phyloP scores from a whole-genome alignment of 2,329 filamentous ascomycete species.

The Cladosporium oxysporum region DNA sequence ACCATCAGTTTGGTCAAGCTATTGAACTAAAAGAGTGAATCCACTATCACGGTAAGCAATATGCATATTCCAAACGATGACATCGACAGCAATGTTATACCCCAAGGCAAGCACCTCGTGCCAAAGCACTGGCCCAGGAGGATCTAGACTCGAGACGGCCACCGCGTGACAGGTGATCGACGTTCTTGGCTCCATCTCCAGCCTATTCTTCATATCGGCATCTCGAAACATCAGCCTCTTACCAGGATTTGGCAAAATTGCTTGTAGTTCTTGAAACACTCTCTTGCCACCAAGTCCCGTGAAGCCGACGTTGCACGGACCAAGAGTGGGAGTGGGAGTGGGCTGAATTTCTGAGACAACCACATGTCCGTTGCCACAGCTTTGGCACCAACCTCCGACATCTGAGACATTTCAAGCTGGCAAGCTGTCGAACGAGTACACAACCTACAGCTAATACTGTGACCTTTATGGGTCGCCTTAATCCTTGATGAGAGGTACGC shows the following conservation, averaged over 20 bases:
- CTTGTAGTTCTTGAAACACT: conserved; percentile 13
- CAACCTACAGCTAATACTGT: not conserved
- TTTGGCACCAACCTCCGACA: conserved; percentile 3
- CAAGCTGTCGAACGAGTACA: not conserved
- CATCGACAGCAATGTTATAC: not conserved
- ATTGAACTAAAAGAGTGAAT: not conserved
- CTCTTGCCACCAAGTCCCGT: conserved; percentile 6
- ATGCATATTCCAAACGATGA: not conserved
- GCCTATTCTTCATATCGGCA: not conserved
- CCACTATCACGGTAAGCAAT: not conserved
- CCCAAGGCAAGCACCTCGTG: not conserved
- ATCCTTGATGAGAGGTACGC: not conserved
- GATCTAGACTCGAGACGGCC: not conserved
- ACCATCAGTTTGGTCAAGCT: not conserved
- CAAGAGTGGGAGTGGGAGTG: not conserved
- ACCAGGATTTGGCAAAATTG: not conserved
- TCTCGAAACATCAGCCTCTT: not conserved
- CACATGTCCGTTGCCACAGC: conserved; percentile 1
- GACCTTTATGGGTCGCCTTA: not conserved
- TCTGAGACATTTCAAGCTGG: conserved; percentile 9
- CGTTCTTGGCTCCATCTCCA: not conserved
- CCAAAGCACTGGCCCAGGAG: not conserved
- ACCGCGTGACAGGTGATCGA: not conserved
- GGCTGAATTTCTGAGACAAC: conserved; percentile 9
- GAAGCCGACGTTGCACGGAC: conserved; percentile 1